Conservation (phyloP, 306 rosid genomes). For the Pueraria montana region DNA sequence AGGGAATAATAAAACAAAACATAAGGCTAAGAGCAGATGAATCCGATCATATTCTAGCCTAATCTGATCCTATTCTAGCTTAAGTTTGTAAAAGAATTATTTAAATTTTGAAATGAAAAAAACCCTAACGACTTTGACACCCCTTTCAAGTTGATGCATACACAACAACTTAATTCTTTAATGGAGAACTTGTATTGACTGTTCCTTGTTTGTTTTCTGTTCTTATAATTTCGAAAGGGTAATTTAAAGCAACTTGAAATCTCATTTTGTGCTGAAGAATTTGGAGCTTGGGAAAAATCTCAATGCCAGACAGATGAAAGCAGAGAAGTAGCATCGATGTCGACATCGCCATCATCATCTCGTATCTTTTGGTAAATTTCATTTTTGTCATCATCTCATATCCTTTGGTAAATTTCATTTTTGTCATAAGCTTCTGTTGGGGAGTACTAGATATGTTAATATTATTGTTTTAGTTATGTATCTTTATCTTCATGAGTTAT, state of each 20-base stretch:
- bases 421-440: constrained; percentile 40
- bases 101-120: background rate
- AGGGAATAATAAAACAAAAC: background rate
- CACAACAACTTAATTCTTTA: constrained; percentile 5
- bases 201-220: constrained; percentile 42
- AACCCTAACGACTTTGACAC: background rate
- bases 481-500: constrained; percentile 16
- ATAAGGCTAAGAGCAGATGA: background rate
- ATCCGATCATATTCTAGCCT: background rate
- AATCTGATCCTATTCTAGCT: no score
- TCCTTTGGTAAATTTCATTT: constrained; percentile 65
- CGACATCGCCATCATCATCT: constrained; percentile 62
- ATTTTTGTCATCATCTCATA: background rate
- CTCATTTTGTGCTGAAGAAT: constrained; percentile 71
- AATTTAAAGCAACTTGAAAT: constrained; percentile 54
- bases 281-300: constrained; percentile 71
- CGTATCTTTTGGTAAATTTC: no score
- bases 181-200: constrained; percentile 45
- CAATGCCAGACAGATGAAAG: constrained; percentile 49
- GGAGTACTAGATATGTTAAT: constrained; percentile 16
- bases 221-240: constrained; percentile 54
- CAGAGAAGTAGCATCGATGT: constrained; percentile 40
- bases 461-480: background rate
- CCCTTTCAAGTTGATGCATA: background rate
- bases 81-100: background rate